These are phyloP conservation scores for Medicago lupulina DNA, from an alignment of 306 rosid species.

Conservation along the genomic window DNA sequence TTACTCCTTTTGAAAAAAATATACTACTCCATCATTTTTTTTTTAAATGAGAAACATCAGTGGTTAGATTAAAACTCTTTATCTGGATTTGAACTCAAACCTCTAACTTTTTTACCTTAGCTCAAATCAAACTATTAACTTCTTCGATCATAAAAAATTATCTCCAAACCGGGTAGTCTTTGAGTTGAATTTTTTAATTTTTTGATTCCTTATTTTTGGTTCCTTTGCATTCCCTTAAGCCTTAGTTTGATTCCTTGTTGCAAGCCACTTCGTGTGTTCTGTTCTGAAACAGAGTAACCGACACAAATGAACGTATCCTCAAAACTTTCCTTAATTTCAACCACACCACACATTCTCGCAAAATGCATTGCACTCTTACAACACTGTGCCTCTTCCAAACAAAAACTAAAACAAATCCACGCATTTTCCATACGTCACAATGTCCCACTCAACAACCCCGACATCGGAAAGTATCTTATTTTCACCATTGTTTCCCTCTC, in stretches of 20 bases:
- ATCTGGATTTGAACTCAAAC: too few species aligned
- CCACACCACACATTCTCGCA: constrained; percentile 38
- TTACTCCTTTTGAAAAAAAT: too few species aligned
- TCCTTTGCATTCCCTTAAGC: too few species aligned
- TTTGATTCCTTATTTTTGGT: too few species aligned
- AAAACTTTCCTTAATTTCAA: constrained; percentile 25
- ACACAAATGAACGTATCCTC: constrained; percentile 37
- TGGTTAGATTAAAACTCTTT: too few species aligned
- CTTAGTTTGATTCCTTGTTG: background rate
- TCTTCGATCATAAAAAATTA: too few species aligned
- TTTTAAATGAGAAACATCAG: too few species aligned
- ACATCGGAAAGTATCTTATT: constrained; percentile 59
- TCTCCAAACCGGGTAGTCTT: too few species aligned
- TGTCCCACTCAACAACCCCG: constrained; percentile 53
- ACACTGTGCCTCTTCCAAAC: constrained; percentile 52
- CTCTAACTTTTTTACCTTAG: too few species aligned
- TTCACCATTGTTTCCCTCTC: constrained; percentile 58
- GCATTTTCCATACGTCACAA: constrained; percentile 59
- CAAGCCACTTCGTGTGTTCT: background rate
- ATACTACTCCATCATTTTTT: too few species aligned
- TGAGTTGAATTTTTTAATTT: too few species aligned
- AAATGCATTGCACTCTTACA: constrained; percentile 60
- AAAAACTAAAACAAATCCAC: constrained; percentile 59
- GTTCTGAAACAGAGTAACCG: background rate
- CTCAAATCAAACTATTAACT: too few species aligned